Base-by-base conservation (phyloP, 2,329 filamentous ascomycete species). In the Diaporthe batatas region DNA sequence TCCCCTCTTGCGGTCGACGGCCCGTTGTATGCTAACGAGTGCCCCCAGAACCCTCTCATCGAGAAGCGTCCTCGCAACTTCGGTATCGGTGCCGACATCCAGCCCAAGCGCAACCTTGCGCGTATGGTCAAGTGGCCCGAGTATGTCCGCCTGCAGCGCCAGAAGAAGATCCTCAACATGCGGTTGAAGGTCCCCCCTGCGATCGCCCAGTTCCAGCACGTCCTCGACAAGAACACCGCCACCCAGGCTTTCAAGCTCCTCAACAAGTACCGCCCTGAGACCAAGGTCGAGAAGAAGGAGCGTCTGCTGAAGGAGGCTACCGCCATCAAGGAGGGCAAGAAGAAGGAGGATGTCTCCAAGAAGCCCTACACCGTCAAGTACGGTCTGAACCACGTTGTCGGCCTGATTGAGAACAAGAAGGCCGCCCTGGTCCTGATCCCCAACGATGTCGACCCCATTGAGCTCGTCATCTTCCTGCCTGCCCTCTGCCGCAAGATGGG, bases 401-500 rank as follows among this genome's bases (percentile, higher is more conserved):
- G 94, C 79, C 91, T 98, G 80, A 94, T 98, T 81, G 95, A 98
- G 92, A 98, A 98, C 91, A 99, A 99, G 94, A 99, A 99, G 93
- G 96, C 96, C 78, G 92, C 94, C 76, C 91, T 99, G 78, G 97
- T 99, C 83, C 92, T 99, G 80, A 99, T 99, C 85, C 94, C 96
- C 86, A 98, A 99, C 89, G 96, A 99, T 84, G 97, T 99, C 81
- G 96, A 99, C 91, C 96, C 96, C 82, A 99, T 99, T 84, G 96
- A 99, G 91, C 89, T 99, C 81, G 97, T 99, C 82, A 94, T 99
- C 87, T 99, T 98, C 93, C 92, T 99, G 77, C 96, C 96, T 79
- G 95, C 96, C 82, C 94, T 99, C 80, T 99, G 96, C 94, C 94
- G 96, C 88, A 99, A 99, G 94, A 99, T 99, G 96, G 97, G 97